Conservation (phyloP, 177 flowering plant species). For the Vitis hybrid region DNA sequence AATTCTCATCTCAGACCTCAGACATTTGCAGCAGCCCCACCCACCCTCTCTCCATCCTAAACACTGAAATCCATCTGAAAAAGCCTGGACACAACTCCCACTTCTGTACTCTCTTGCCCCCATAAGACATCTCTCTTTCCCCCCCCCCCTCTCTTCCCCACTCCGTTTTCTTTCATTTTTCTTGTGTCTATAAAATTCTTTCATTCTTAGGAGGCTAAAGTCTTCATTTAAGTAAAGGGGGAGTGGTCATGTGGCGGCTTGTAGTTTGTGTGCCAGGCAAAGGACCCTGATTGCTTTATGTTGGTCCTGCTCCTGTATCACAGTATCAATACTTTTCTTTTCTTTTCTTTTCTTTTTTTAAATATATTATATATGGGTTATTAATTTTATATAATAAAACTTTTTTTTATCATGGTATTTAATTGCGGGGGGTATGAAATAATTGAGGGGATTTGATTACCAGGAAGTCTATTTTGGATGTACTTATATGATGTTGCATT, state of each 20-base stretch:
- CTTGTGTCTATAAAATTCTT: neutral
- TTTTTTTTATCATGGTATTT: neutral
- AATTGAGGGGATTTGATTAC: slow-evolving; percentile 38
- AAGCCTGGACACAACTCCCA: slow-evolving; percentile 46
- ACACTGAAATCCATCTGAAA: slow-evolving; percentile 38
- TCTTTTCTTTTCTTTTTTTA: neutral
- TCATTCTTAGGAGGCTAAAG: neutral
- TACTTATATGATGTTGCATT: slow-evolving; percentile 37
- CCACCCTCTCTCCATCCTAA: slow-evolving; percentile 4
- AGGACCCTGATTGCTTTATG: slow-evolving; percentile 17
- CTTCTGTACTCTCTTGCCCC: slow-evolving; percentile 17
- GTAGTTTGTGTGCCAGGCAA: slow-evolving; percentile 27
- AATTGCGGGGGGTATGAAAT: slow-evolving; percentile 21
- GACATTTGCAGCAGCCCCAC: neutral
- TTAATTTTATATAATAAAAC: neutral
- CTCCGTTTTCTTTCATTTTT: neutral
- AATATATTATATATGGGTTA: neutral
- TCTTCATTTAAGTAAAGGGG: neutral
- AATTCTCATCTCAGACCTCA: too few relatives aligned
- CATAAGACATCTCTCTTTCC: neutral
- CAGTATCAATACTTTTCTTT: slow-evolving; percentile 1
- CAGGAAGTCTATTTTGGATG: slow-evolving; percentile 45
- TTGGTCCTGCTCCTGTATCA: slow-evolving; percentile 1
- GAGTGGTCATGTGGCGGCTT: slow-evolving; percentile 40
- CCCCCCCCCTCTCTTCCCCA: neutral